A percentile compares a stretch with the other conserved stretches of the same genome.
Conservation (phyloP, 306 rosid species). For the Argentina anserina region DNA sequence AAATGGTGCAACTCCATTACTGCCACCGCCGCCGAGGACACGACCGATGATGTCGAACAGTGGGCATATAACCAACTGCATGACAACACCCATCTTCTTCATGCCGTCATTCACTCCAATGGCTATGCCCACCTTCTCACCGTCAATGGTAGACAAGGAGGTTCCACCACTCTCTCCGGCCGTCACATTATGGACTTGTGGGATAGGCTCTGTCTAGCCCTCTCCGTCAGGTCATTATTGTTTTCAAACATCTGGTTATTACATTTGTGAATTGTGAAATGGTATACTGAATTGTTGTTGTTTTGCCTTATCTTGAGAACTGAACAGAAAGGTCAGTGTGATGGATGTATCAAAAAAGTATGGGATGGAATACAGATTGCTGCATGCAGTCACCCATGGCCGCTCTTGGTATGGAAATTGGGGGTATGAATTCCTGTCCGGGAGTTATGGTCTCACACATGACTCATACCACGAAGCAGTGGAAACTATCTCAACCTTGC, state of each 20-base stretch:
- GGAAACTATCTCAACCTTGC: slow-evolving; percentile 35
- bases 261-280: background rate
- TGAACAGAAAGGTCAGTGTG: slow-evolving; percentile 61
- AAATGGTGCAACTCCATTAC: slow-evolving; percentile 13
- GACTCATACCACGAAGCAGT: slow-evolving; percentile 51
- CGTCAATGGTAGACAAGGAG: slow-evolving; percentile 64
- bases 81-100: slow-evolving; percentile 59
- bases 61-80: slow-evolving; percentile 54
- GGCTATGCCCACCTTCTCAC: slow-evolving; percentile 71
- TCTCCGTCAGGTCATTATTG: slow-evolving; percentile 47
- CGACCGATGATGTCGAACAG: slow-evolving; percentile 44
- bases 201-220: slow-evolving; percentile 57
- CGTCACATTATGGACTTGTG: slow-evolving; percentile 57
- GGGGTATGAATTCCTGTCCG: slow-evolving; percentile 69
- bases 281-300: background rate
- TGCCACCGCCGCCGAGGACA: background rate
- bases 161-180: slow-evolving; percentile 53
- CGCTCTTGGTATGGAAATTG: slow-evolving; percentile 70
- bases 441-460: slow-evolving; percentile 65
- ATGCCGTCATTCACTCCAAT: slow-evolving; percentile 63
- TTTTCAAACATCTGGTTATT: background rate
- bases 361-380: slow-evolving; percentile 57
- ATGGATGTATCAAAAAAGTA: slow-evolving; percentile 73
- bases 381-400: slow-evolving; percentile 51
- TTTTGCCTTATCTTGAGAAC: background rate